Percentiles rank a stretch among this genome's conserved stretches.
phyloP scores from a whole-genome alignment of 139 green algal species.

The Haematococcus lacustris region DNA sequence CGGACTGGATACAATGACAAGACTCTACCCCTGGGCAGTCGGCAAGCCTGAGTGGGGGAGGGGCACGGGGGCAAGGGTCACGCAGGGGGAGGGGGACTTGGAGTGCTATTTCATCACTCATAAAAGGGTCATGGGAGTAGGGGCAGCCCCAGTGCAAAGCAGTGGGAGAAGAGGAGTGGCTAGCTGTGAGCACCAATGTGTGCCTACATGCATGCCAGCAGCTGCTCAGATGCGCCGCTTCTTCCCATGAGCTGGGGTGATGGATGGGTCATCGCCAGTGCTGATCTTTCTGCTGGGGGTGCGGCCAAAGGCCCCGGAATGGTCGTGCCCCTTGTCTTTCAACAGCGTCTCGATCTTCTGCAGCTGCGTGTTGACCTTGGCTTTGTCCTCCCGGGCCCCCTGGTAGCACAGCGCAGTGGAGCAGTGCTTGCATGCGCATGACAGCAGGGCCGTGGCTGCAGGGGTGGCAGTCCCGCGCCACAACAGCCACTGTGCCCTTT shows the following conservation, averaged over 20 bases:
- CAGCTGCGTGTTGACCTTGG: slow-evolving; percentile 67
- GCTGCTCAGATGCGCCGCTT: slow-evolving; percentile 5
- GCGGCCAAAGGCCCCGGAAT: slow-evolving; percentile 35
- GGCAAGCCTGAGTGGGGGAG: no score
- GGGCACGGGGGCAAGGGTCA: no score
- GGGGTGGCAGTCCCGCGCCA: slow-evolving; percentile 2
- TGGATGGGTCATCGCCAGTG: slow-evolving; percentile 2
- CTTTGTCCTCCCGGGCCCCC: slow-evolving; percentile 22
- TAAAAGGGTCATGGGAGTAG: no score
- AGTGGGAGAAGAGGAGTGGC: no score
- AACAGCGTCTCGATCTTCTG: slow-evolving; percentile 62
- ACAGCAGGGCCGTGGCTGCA: neutral
- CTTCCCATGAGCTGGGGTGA: neutral
- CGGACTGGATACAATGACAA: no score
- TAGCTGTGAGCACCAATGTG: no score
- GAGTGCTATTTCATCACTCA: no score
- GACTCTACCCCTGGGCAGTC: no score
- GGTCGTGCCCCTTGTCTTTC: slow-evolving; percentile 54
- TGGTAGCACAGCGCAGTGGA: no score
- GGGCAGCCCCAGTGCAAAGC: no score
- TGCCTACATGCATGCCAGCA: no score
- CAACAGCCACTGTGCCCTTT: neutral
- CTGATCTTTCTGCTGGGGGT: slow-evolving; percentile 1
- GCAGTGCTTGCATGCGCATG: slow-evolving; percentile 7
- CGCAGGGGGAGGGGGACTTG: no score